phyloP scores from a whole-genome alignment of 148 eudicot species.

The Cornus florida region DNA sequence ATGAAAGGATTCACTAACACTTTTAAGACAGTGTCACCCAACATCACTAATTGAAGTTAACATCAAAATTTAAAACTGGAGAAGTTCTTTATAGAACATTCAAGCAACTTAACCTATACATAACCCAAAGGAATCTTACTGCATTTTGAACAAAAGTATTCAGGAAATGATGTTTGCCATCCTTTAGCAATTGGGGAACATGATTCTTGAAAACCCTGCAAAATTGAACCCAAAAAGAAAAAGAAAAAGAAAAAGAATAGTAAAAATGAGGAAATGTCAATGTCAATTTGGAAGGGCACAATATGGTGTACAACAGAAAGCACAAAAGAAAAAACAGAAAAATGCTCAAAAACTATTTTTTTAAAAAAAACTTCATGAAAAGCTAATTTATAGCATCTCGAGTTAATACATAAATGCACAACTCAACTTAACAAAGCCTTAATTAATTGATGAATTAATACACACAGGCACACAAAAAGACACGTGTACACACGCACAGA shows the following conservation, averaged over 20 bases:
- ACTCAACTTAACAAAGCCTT: constrained; percentile 2
- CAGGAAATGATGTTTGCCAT: constrained; percentile 47
- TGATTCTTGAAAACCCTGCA: constrained; percentile 86
- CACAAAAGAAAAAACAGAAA: not conserved
- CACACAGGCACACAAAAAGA: not conserved
- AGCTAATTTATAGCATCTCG: not conserved
- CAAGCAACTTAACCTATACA: not conserved
- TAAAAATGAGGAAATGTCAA: not conserved
- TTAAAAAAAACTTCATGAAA: not conserved
- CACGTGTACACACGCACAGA: not conserved
- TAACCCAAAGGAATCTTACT: constrained; percentile 39
- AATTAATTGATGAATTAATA: not conserved
- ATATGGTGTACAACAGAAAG: not conserved
- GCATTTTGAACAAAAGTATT: constrained; percentile 49
- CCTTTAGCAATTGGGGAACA: constrained; percentile 60
- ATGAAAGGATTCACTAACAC: not conserved
- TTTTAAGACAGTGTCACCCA: not conserved
- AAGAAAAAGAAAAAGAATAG: not conserved
- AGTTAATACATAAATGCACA: not conserved
- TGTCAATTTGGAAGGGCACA: not conserved
- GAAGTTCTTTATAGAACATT: not conserved
- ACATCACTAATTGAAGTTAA: not conserved
- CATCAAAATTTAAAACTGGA: not conserved
- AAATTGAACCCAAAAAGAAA: constrained; percentile 11
- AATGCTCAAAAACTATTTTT: not conserved